These are phyloP conservation scores for Aureobasidium sp. DNA, from an alignment of 2,329 filamentous ascomycete genomes.

Conservation along the genomic window DNA sequence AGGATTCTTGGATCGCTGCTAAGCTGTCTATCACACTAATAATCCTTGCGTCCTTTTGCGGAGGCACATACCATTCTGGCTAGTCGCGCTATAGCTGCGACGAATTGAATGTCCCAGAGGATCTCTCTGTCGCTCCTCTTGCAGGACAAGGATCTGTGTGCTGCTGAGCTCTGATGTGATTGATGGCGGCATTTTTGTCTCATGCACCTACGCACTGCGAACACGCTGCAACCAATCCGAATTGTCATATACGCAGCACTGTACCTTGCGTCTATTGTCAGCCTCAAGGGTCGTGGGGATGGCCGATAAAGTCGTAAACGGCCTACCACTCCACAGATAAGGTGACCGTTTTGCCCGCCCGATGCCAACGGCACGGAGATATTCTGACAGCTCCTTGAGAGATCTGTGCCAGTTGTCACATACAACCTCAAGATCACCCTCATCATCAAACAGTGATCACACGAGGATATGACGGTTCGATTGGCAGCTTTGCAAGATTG, in stretches of 20 bases:
- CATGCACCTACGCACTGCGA: neutral
- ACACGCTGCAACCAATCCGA: neutral
- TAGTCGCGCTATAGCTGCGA: neutral
- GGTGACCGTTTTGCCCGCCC: slow-evolving; percentile 12
- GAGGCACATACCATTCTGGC: neutral
- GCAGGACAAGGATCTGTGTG: neutral
- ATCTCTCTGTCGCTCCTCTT: neutral
- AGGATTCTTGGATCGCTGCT: neutral
- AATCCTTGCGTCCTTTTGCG: neutral
- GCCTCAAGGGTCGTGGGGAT: slow-evolving; percentile 10
- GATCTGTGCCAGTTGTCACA: neutral
- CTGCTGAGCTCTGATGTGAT: neutral
- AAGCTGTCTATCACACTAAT: neutral
- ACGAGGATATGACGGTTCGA: neutral
- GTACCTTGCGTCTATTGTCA: slow-evolving; percentile 9
- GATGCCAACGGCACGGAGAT: slow-evolving; percentile 3
- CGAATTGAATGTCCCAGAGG: neutral
- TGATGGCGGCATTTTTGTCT: neutral
- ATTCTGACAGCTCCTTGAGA: neutral
- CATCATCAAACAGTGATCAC: neutral
- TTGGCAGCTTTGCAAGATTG: neutral
- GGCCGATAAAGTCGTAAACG: neutral
- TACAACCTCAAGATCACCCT: neutral
- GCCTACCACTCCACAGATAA: slow-evolving; percentile 4
- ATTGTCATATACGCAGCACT: neutral